A percentile compares a stretch with the other conserved stretches of the same genome.
phyloP scores from a whole-genome alignment of 75 land plant genomes.

The Pinus tabuliformis region DNA sequence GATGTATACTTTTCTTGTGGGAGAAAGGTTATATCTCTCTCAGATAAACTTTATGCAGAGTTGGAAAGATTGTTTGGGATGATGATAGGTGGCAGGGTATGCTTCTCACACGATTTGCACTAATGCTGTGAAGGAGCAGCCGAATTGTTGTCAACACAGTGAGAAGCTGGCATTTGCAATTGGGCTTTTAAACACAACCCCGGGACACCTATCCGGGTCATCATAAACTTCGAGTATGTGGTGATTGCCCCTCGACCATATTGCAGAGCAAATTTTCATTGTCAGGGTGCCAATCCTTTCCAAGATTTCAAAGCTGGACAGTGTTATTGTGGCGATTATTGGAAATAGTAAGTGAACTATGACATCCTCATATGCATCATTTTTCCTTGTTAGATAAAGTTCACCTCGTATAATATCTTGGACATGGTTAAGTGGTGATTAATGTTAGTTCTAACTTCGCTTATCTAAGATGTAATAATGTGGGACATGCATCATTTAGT shows the following conservation, averaged over 20 bases:
- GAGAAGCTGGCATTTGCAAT: constrained; percentile 11
- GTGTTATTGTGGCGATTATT: no score
- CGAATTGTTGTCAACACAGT: not conserved
- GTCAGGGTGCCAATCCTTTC: no score
- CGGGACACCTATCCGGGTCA: not conserved
- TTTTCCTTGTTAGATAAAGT: no score
- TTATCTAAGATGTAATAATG: no score
- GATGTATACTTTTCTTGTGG: constrained; percentile 25
- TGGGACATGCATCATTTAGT: no score
- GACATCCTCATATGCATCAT: no score
- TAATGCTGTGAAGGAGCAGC: not conserved
- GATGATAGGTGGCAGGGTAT: constrained; percentile 8
- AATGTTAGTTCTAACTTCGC: no score
- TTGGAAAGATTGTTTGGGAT: not conserved
- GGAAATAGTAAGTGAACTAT: no score
- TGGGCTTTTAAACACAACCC: not conserved
- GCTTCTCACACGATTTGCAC: not conserved
- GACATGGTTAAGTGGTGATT: no score
- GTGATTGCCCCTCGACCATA: not conserved
- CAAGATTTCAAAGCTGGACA: no score
- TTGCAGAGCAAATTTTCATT: no score
- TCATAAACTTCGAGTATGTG: constrained; percentile 4
- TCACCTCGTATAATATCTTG: no score
- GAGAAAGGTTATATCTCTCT: constrained; percentile 10
- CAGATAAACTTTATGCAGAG: not conserved